Base-by-base conservation (phyloP, 2,329 filamentous ascomycete species). In the Monilinia fructigena region DNA sequence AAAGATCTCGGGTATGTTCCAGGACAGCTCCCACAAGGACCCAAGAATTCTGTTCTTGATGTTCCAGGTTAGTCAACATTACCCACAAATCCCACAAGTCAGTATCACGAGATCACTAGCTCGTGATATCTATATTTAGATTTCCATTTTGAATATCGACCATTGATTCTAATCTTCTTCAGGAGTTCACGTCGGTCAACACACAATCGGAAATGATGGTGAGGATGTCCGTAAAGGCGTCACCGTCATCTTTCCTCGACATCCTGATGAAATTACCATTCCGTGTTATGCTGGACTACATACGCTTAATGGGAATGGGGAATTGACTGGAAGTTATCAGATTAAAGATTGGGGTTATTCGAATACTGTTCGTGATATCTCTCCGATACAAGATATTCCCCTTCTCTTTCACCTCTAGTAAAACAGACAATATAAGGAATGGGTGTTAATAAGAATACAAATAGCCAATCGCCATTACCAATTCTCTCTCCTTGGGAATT, bases 401-500 rank as follows among this genome's bases (percentile, higher is more conserved):
- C 18, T 11, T 26, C 2, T 20, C 1, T 38, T 38, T 18, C 18
- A 4, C 6, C n/a, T 5, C 20, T 1, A 35, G 10, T 8, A 6
- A n/a, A 16, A 11, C 16, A 6, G 16, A 26, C 1, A n/a, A 38
- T 4, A 6, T 18, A 20, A 28, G 14, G 18, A 56, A n/a, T 1
- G 5, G 3, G 3, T 40, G 6, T 11, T 40, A 8, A 47, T 12
- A 14, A n/a, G 31, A 4, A 28, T 18, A 5, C 18, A 23, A 20
- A 56, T 53, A 74, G 73, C 74, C 68, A 20, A 72, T 76, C 8
- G 71, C 79, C 0, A 67, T 80, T 12, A 73, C 77, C 31, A 80
- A 80, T 62, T 80, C 75, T 63, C 72, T 76, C 38, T 77, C 77
- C 18, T 74, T 79, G 26, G 78, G 75, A 0, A 77, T 74, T 28